These are phyloP conservation scores for Dryas integrifolia DNA, from an alignment of 331 rosid genomes.

Conservation along the genomic window DNA sequence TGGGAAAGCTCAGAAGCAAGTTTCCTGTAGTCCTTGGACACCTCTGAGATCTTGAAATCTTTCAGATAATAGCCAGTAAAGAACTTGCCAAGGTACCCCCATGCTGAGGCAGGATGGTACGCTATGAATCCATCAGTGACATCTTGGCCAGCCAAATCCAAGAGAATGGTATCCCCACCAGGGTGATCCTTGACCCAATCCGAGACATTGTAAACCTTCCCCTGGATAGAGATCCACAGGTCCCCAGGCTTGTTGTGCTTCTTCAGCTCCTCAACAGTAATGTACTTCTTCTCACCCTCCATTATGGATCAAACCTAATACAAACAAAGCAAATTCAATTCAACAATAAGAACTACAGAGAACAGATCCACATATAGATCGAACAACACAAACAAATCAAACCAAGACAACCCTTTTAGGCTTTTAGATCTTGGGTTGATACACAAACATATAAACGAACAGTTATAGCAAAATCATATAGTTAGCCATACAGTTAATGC, in stretches of 20 bases:
- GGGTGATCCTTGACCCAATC: slow-evolving; percentile 63
- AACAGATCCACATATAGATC: not conserved
- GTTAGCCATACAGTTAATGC: not conserved
- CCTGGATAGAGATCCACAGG: slow-evolving; percentile 71
- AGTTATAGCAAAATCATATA: not conserved
- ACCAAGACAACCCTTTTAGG: slow-evolving; percentile 3
- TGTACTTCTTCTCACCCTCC: slow-evolving; percentile 63
- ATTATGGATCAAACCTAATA: slow-evolving; percentile 23
- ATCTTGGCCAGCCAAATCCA: slow-evolving; percentile 58
- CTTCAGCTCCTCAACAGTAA: slow-evolving; percentile 55
- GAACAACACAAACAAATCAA: slow-evolving; percentile 2
- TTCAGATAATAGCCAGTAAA: slow-evolving; percentile 57
- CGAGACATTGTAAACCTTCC: slow-evolving; percentile 57
- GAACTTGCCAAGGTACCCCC: slow-evolving; percentile 56
- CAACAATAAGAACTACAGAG: not conserved
- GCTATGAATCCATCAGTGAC: slow-evolving; percentile 72
- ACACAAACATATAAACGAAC: not conserved
- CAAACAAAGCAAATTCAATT: not conserved
- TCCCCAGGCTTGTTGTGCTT: slow-evolving; percentile 62
- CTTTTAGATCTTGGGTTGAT: slow-evolving; percentile 9
- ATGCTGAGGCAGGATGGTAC: slow-evolving; percentile 67
- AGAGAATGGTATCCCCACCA: slow-evolving; percentile 53
- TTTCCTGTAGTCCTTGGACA: slow-evolving; percentile 58
- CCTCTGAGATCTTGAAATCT: slow-evolving; percentile 61
- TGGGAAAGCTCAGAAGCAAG: slow-evolving; percentile 46